Conservation (phyloP, 108 stramenopile genomes). For the Skeletonema marinoi region DNA sequence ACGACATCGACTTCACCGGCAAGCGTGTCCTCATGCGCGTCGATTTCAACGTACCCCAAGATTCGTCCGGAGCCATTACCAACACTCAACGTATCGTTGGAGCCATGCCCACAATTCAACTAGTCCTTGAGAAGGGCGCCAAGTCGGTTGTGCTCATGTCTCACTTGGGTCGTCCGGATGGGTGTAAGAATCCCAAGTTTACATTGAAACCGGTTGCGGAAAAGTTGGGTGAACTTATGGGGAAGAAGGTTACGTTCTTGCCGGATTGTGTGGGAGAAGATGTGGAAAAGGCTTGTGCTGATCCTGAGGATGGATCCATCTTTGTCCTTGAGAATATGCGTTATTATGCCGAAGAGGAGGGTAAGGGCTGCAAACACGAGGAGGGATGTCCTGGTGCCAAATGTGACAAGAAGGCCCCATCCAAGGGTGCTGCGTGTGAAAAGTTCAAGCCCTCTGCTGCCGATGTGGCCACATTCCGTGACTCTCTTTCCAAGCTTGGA, state of each 20-base stretch:
- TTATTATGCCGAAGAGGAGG: slow-evolving; percentile 65
- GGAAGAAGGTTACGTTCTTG: slow-evolving; percentile 44
- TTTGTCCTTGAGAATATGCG: slow-evolving; percentile 79
- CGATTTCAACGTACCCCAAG: slow-evolving; percentile 1
- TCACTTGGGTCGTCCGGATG: slow-evolving; percentile 27
- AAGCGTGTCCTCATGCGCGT: slow-evolving; percentile 19
- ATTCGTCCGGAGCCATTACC: slow-evolving; percentile 10
- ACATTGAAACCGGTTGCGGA: slow-evolving; percentile 70
- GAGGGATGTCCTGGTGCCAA: slow-evolving; percentile 25
- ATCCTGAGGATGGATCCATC: slow-evolving; percentile 26
- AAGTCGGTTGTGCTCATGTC: slow-evolving; percentile 31
- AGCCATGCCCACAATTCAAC: slow-evolving; percentile 24
- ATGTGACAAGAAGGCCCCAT: slow-evolving; percentile 23
- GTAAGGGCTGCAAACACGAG: slow-evolving; percentile 39
- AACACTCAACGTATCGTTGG: slow-evolving; percentile 30
- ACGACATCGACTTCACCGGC: slow-evolving; percentile 10
- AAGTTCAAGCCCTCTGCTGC: slow-evolving; percentile 27
- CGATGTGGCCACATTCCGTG: slow-evolving; percentile 15
- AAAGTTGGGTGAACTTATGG: slow-evolving; percentile 64
- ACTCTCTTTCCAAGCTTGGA: slow-evolving; percentile 31
- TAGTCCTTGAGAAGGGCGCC: slow-evolving; percentile 15
- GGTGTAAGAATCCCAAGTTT: slow-evolving; percentile 20
- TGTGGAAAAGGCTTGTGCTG: slow-evolving; percentile 20
- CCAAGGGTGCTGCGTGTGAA: slow-evolving; percentile 17
- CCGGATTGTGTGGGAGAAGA: slow-evolving; percentile 13